Conservation (phyloP, 371 early-diverging fungal species). For the Choanephora cucurbitarum region DNA sequence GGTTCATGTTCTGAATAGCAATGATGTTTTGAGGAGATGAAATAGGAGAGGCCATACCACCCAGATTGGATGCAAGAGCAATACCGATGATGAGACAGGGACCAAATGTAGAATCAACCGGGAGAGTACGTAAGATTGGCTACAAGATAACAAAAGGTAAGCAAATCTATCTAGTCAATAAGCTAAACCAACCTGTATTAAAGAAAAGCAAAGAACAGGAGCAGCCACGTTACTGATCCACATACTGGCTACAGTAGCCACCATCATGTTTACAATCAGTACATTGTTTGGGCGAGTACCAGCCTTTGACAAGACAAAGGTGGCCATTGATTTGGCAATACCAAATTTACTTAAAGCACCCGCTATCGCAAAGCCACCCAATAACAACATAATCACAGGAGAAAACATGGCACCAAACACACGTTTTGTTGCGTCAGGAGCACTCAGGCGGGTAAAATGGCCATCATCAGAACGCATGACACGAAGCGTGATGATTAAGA, state of each 20-base stretch:
- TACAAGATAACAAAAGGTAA: conserved; percentile 28
- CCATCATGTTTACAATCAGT: conserved; percentile 90
- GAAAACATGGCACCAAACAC: conserved; percentile 83
- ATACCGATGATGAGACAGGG: conserved; percentile 79
- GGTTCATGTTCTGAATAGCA: conserved; percentile 74
- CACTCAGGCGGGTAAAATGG: conserved; percentile 44
- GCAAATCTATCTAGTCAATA: no score
- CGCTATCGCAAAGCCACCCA: conserved; percentile 84
- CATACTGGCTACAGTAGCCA: conserved; percentile 94
- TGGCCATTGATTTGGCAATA: conserved; percentile 91
- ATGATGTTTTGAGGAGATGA: conserved; percentile 82
- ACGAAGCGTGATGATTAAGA: conserved; percentile 81
- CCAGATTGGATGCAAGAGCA: conserved; percentile 82
- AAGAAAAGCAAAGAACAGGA: conserved; percentile 94
- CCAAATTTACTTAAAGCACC: conserved; percentile 84
- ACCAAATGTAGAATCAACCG: conserved; percentile 65
- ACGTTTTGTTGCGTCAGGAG: conserved; percentile 66
- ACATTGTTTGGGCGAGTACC: conserved; percentile 84
- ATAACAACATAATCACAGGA: conserved; percentile 80
- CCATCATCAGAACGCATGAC: conserved; percentile 74
- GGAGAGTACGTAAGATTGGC: conserved; percentile 78
- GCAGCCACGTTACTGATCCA: conserved; percentile 98
- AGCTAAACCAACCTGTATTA: conserved; percentile 67
- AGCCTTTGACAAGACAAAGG: conserved; percentile 85
- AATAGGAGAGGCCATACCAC: conserved; percentile 88